These are phyloP conservation scores for Westerdykella ornata DNA, from an alignment of 2,329 filamentous ascomycete species.

Conservation along the genomic window DNA sequence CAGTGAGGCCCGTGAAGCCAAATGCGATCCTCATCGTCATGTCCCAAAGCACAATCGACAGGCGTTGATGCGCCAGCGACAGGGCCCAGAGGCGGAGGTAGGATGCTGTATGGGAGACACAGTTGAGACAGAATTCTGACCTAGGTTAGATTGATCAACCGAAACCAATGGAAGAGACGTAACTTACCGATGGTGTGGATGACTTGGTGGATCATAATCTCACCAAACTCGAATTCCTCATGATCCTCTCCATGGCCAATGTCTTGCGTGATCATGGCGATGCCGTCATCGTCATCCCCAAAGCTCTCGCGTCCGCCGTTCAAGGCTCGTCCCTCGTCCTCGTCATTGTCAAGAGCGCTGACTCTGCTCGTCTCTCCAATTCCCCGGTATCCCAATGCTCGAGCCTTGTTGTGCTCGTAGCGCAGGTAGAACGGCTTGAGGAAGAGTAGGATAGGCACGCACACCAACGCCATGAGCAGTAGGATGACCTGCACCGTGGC, in stretches of 20 bases:
- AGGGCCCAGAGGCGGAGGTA: conserved; percentile 98
- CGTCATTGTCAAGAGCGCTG: conserved; percentile 82
- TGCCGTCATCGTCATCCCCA: conserved; percentile 70
- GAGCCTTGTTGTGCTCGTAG: conserved; percentile 84
- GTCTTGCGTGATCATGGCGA: conserved; percentile 83
- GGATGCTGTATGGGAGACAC: conserved; percentile 95
- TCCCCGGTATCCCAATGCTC: conserved; percentile 82
- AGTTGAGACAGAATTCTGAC: conserved; percentile 95
- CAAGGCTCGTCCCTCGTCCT: conserved; percentile 52
- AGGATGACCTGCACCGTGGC: conserved; percentile 67
- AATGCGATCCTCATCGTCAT: conserved; percentile 88
- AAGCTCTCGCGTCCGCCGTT: conserved; percentile 59
- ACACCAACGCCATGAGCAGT: conserved; percentile 71
- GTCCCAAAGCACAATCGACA: conserved; percentile 89
- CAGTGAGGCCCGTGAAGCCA: conserved; percentile 55
- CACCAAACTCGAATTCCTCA: conserved; percentile 94
- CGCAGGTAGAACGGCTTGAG: conserved; percentile 94
- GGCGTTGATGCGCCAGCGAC: conserved; percentile 94
- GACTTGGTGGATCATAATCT: conserved; percentile 97
- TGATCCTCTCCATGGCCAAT: conserved; percentile 68
- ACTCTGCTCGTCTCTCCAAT: conserved; percentile 84
- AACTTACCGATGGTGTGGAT: conserved; percentile 93
- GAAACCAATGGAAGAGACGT: not conserved
- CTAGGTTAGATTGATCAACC: conserved; percentile 17
- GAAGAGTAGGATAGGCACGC: conserved; percentile 87